Evolutionary conservation across 2,329 filamentous ascomycete species (phyloP).

Genomic region (Trichoderma koningiopsis): DNA sequence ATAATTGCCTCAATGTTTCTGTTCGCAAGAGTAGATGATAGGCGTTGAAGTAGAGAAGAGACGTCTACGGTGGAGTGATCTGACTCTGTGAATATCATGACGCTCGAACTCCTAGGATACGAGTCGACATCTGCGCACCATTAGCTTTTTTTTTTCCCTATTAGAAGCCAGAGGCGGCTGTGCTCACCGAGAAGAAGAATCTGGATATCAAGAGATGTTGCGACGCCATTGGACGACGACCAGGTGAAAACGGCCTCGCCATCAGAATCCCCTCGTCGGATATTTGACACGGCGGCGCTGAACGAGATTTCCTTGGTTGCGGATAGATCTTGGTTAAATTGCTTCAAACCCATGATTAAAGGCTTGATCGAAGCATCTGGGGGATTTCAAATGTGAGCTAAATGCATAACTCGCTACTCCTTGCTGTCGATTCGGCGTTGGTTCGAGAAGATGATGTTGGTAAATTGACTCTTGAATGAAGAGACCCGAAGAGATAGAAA

Average conservation of each 20-base stretch:
- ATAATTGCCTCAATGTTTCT: constrained; percentile 24
- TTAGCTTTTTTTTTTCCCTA: not conserved
- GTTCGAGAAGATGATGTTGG: not conserved
- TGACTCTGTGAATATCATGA: constrained; percentile 48
- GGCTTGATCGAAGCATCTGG: not conserved
- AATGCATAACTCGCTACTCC: not conserved
- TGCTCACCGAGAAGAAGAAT: constrained; percentile 41
- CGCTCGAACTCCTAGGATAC: constrained; percentile 44
- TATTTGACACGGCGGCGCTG: constrained; percentile 52
- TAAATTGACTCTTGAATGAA: not conserved
- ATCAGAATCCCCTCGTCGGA: constrained; percentile 68
- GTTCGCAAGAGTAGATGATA: constrained; percentile 35
- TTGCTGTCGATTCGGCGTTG: not conserved
- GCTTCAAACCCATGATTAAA: constrained; percentile 62
- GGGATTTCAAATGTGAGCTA: not conserved
- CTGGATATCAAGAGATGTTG: constrained; percentile 40
- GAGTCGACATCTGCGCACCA: constrained; percentile 36
- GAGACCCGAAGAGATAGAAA: not conserved
- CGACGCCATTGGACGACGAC: constrained; percentile 33
- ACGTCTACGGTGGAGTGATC: constrained; percentile 44
- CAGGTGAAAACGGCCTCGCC: constrained; percentile 69
- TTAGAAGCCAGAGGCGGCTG: too few relatives aligned
- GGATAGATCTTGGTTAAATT: constrained; percentile 62
- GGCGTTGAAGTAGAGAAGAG: constrained; percentile 46
- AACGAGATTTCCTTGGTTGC: constrained; percentile 46